Conservation (phyloP, 2,329 filamentous ascomycete species). For the Domatiomyces catenatus region DNA sequence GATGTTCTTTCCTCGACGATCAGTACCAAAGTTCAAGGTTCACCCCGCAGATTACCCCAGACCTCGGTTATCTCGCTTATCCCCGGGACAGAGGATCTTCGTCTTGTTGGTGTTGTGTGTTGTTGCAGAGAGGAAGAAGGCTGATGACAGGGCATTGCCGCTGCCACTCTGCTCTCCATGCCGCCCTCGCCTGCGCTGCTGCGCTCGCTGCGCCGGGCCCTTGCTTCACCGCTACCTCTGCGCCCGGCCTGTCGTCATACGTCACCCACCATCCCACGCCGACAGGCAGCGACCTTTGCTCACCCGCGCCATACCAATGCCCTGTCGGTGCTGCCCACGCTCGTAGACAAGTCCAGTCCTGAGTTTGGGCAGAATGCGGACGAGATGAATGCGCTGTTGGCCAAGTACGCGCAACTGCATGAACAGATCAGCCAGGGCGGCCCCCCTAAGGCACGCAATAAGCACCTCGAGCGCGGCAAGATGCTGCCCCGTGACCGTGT, state of each 20-base stretch:
- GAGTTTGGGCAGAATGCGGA: conserved; percentile 68
- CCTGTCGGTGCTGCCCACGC: conserved; percentile 62
- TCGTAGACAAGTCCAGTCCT: conserved; percentile 59
- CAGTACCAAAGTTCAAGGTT: too few relatives aligned
- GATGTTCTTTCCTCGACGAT: too few relatives aligned
- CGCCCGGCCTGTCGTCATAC: conserved; percentile 16
- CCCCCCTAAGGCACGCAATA: conserved; percentile 64
- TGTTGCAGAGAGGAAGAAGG: conserved; percentile 9
- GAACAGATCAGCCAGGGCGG: conserved; percentile 60
- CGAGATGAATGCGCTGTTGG: conserved; percentile 61
- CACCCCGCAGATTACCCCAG: too few relatives aligned
- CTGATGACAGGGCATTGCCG: conserved; percentile 15
- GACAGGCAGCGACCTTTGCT: conserved; percentile 57
- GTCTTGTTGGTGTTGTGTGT: not conserved
- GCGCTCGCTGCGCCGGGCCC: conserved; percentile 23
- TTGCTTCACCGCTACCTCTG: conserved; percentile 15
- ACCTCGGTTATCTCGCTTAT: too few relatives aligned
- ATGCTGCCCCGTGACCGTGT: conserved; percentile 88
- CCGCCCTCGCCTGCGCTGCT: conserved; percentile 25
- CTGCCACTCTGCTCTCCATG: conserved; percentile 9
- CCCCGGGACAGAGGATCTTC: too few relatives aligned
- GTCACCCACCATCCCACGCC: conserved; percentile 6
- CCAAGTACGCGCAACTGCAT: conserved; percentile 54
- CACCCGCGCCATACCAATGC: conserved; percentile 67
- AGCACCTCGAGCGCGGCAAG: conserved; percentile 76